Conservation (phyloP, 352 stramenopile species). For the Phytophthora pinifolia region DNA sequence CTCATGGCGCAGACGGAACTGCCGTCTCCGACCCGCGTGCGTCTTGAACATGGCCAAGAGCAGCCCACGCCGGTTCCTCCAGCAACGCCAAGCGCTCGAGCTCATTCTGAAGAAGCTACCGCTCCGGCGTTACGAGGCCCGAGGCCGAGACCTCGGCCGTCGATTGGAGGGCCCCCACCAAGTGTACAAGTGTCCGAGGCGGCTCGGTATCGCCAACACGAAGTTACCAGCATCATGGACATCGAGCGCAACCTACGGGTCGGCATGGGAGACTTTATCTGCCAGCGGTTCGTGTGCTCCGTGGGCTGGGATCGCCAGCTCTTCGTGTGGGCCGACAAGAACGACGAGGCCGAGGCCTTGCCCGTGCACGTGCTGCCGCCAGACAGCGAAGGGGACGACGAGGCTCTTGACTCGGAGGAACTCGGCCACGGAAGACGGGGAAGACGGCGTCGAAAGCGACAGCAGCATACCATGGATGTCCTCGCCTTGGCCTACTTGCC, state of each 20-base stretch:
- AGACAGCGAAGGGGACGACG: slow-evolving; percentile 25
- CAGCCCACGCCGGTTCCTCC: slow-evolving; percentile 20
- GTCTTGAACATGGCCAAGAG: slow-evolving; percentile 29
- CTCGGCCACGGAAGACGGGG: slow-evolving; percentile 18
- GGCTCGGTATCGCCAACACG: slow-evolving; percentile 65
- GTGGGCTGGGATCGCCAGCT: slow-evolving; percentile 84
- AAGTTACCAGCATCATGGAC: slow-evolving; percentile 82
- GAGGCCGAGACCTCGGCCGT: slow-evolving; percentile 13
- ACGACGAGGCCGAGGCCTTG: slow-evolving; percentile 67
- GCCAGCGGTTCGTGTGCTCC: slow-evolving; percentile 78
- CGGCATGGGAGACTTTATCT: slow-evolving; percentile 83
- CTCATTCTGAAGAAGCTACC: slow-evolving; percentile 4
- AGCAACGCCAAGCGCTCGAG: background rate
- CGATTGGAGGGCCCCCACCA: background rate
- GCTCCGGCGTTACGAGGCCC: too few relatives aligned
- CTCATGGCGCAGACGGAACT: slow-evolving; percentile 47
- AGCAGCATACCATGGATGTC: slow-evolving; percentile 66
- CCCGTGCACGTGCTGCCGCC: slow-evolving; percentile 61
- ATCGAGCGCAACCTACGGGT: slow-evolving; percentile 79
- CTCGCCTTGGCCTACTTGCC: slow-evolving; percentile 69
- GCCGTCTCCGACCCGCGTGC: slow-evolving; percentile 48
- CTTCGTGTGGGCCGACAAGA: slow-evolving; percentile 86
- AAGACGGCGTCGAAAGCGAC: slow-evolving; percentile 28
- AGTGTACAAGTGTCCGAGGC: slow-evolving; percentile 15
- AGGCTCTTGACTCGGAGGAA: slow-evolving; percentile 20